Base-by-base conservation (phyloP, 257 asterid species). In the Jacaranda copaia region DNA sequence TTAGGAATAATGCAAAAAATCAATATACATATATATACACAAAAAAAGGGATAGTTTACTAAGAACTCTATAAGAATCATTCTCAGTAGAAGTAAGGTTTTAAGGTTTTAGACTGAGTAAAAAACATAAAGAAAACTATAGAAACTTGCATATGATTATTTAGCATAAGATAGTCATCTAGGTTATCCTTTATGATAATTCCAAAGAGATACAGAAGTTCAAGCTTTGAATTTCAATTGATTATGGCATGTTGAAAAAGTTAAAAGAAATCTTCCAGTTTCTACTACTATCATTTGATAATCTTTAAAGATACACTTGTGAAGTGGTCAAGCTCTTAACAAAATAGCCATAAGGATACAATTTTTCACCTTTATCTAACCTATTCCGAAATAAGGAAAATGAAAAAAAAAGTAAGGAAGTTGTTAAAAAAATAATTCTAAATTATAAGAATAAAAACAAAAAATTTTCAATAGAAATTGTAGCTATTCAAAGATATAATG, bases 151-250 rank as follows among this genome's bases (percentile, higher is more conserved):
- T 12, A 60, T 20, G 69, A 55, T 64, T 75, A 78, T 45, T 81
- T 88, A 91, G 97, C 99, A 96, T 93, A 69, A 96, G 94, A 85
- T 89, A 89, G 92, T 93, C 97, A 76, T 93, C 93, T 49, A 97
- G 91, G 84, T 93, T 96, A 72, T 93, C 93, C 76, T 84, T 77
- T 42, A 91, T 77, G 58, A 93, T 92, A 83, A 91, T 93, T 76
- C 99, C 99, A 70, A 93, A 95, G 46, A 95, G 97, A 87, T 90
- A 91, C 36, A 96, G 89, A 82, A 96, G 85, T 81, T 96, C 99
- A 98, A 93, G 95, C 86, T 80, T 51, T 67, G 80, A 82, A 81
- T 72, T 76, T 8, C 64, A 75, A 73, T 38, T 36, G 39, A 80
- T 73, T 40, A 35, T 67, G 48, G 61, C 32, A 48, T n/a, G 43